Base-by-base conservation (phyloP, 129 eudicot species). In the Escallonia rubra region DNA sequence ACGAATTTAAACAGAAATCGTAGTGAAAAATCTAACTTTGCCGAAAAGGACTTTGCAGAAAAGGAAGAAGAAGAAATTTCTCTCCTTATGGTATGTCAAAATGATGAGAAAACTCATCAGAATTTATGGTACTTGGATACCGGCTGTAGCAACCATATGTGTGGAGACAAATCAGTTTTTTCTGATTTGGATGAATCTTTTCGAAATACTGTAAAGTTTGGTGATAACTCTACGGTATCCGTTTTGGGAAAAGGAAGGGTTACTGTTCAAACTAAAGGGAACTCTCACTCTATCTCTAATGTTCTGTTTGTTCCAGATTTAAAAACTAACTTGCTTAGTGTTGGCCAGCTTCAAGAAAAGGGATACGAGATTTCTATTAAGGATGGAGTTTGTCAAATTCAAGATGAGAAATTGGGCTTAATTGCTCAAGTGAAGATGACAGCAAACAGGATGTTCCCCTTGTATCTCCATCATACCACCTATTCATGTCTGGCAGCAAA, bases 81-180 rank as follows among this genome's bases (percentile, higher is more conserved):
- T 63, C 3, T 16, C 46, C 40, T 13, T 63, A 41, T 45, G 8
- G 39, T 46, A 46, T 10, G 56, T 47, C 42, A 40, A 64, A 13
- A 8, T 10, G 9, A 46, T 13, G 53, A 13, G 5, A 41, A 6
- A n/a, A 7, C 7, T 46, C 6, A 44, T 3, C 8, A 46, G 12
- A n/a, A 45, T 9, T 6, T 34, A 8, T 64, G 71, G 71, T 66
- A 4, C 11, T 7, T 52, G 12, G 71, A 66, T 15, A 4, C 71
- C 3, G 61, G 71, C 5, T 66, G 71, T 40, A 50, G 71, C 49
- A 66, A 66, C 48, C 71, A 66, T 42, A 66, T 66, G 61, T n/a
- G 68, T 64, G 57, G 68, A 47, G 57, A 64, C 2, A 64, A 64
- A 38, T 5, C 38, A 13, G 3, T 34, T 41, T 64, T 47, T 14